These are phyloP conservation scores for Bipolaris oryzae DNA, from an alignment of 2,329 filamentous ascomycete genomes.

Conservation along the genomic window DNA sequence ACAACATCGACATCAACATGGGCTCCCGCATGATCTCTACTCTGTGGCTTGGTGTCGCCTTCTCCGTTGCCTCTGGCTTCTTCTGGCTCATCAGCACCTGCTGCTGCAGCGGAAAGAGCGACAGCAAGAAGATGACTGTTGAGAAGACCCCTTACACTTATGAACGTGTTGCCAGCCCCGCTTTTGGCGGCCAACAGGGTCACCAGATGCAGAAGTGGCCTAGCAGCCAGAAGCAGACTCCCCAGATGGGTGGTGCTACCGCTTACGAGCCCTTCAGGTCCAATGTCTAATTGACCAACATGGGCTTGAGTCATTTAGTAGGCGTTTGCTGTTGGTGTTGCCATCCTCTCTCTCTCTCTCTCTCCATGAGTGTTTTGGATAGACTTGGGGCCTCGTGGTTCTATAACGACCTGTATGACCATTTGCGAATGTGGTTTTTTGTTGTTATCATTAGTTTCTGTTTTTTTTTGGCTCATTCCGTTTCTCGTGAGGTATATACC, in stretches of 20 bases:
- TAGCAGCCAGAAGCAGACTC: constrained; percentile 27
- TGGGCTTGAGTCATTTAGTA: background rate
- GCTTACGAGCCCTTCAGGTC: constrained; percentile 53
- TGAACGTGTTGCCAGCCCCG: constrained; percentile 58
- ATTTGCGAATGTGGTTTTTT: constrained; percentile 1
- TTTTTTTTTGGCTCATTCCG: background rate
- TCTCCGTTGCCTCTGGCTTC: constrained; percentile 74
- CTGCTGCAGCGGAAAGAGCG: constrained; percentile 78
- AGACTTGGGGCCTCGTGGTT: background rate
- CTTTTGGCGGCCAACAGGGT: constrained; percentile 43
- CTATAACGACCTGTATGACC: constrained; percentile 22
- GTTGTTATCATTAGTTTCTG: background rate
- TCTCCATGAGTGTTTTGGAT: background rate
- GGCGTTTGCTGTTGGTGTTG: too few relatives aligned
- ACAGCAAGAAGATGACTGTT: constrained; percentile 54
- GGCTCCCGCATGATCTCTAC: constrained; percentile 72
- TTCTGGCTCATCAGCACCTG: constrained; percentile 94
- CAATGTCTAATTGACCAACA: constrained; percentile 24
- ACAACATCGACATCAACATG: constrained; percentile 71
- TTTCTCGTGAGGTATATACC: constrained; percentile 3
- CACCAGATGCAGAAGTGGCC: constrained; percentile 27
- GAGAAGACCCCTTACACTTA: constrained; percentile 68
- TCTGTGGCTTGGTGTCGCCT: constrained; percentile 80
- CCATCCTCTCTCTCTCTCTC: background rate
- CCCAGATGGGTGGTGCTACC: constrained; percentile 31